phyloP scores from a whole-genome alignment of 257 asterid species.

The Solanum appendiculatum region DNA sequence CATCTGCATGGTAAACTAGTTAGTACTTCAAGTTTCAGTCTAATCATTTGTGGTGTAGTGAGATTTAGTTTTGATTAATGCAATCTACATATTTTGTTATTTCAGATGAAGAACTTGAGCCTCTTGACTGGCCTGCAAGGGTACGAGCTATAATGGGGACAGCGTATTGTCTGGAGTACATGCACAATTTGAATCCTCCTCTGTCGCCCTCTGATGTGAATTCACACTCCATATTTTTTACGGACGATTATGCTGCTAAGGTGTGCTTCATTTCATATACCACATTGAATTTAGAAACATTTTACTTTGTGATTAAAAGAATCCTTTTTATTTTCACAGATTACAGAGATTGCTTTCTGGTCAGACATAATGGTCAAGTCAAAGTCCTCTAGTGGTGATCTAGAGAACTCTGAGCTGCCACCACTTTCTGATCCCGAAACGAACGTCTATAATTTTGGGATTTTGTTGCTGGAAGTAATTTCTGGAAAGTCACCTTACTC shows the following conservation, averaged over 20 bases:
- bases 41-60: neutral
- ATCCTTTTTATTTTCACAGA: neutral
- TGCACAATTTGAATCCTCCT: constrained; percentile 9
- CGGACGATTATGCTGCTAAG: constrained; percentile 12
- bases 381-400: neutral
- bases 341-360: constrained; percentile 5
- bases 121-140: constrained; percentile 9
- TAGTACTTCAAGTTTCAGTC: neutral
- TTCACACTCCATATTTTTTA: neutral
- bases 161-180: constrained; percentile 11
- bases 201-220: neutral
- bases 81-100: neutral
- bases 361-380: neutral
- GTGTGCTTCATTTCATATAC: neutral
- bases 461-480: neutral
- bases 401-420: neutral
- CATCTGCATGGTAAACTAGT: constrained; percentile 69
- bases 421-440: neutral
- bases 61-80: neutral
- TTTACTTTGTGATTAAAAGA: neutral
- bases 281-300: neutral
- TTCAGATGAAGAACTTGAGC: constrained; percentile 6
- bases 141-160: constrained; percentile 10
- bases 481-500: neutral
- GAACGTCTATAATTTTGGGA: neutral